Evolutionary conservation across 73 alveolate species (phyloP).

Genomic region (Tetrahymena borealis): DNA sequence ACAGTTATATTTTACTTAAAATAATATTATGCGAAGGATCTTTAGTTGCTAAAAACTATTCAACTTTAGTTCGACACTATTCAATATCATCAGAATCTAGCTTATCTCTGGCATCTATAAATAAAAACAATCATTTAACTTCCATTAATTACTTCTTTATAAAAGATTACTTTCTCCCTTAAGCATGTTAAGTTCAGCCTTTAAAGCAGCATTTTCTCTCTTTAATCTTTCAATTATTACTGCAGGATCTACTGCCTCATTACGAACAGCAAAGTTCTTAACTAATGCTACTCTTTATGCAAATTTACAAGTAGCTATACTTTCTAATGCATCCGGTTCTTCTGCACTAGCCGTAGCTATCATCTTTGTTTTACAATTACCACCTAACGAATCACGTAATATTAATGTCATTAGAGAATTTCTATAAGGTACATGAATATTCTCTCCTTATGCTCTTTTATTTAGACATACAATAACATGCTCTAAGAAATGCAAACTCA

Average conservation of each 20-base stretch:
- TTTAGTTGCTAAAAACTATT: conserved; percentile 70
- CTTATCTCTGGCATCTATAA: conserved; percentile 66
- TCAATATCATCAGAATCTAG: conserved; percentile 87
- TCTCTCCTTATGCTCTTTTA: conserved; percentile 72
- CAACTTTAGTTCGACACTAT: conserved; percentile 80
- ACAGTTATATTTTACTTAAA: conserved; percentile 1
- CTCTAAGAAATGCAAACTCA: conserved; percentile 93
- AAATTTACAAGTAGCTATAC: conserved; percentile 85
- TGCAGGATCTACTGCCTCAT: conserved; percentile 96
- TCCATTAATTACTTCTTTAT: background rate
- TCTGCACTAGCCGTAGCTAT: conserved; percentile 89
- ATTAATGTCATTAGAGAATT: conserved; percentile 94
- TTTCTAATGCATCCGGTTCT: conserved; percentile 80
- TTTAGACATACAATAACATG: conserved; percentile 89
- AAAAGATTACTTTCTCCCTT: conserved; percentile 60
- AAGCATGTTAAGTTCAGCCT: conserved; percentile 90
- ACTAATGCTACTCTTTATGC: conserved; percentile 97
- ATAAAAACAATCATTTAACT: background rate
- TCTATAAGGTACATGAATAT: conserved; percentile 91
- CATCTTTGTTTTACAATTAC: conserved; percentile 97
- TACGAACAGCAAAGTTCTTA: conserved; percentile 86
- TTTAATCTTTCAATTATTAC: conserved; percentile 90
- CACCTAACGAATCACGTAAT: conserved; percentile 94
- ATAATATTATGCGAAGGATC: conserved; percentile 77
- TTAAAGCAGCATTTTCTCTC: conserved; percentile 90